phyloP scores from a whole-genome alignment of 2,329 filamentous ascomycete species.

The Didymella sp. region DNA sequence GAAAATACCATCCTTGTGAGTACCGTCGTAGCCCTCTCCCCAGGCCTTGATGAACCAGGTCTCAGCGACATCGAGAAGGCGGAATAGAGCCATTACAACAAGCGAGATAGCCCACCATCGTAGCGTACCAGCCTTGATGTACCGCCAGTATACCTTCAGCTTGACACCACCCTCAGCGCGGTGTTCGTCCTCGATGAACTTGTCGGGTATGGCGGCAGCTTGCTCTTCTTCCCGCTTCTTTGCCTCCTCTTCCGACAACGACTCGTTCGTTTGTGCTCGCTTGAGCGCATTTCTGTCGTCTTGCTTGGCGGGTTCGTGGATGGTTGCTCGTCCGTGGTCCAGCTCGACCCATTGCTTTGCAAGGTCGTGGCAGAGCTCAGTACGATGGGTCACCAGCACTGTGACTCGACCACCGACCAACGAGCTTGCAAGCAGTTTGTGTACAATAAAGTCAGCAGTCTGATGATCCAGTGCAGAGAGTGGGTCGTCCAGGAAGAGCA shows the following conservation, averaged over 20 bases:
- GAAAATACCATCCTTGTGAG: constrained; percentile 38
- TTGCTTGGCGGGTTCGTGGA: constrained; percentile 52
- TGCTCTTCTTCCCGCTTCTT: constrained; percentile 49
- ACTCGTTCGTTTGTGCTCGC: constrained; percentile 48
- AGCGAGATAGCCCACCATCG: constrained; percentile 75
- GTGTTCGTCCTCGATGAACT: constrained; percentile 81
- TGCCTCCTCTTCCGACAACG: constrained; percentile 45
- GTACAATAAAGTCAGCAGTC: constrained; percentile 67
- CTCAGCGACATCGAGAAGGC: constrained; percentile 69
- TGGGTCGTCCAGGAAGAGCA: constrained; percentile 66
- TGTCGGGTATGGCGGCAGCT: constrained; percentile 67
- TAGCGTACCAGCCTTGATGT: constrained; percentile 80
- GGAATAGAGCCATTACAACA: constrained; percentile 67
- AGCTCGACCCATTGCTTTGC: constrained; percentile 78
- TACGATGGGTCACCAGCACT: constrained; percentile 69
- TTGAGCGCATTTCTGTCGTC: constrained; percentile 55
- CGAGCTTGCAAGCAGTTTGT: constrained; percentile 62
- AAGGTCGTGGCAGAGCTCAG: constrained; percentile 73
- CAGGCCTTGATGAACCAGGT: constrained; percentile 87
- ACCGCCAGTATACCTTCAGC: constrained; percentile 79
- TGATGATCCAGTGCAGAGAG: constrained; percentile 68
- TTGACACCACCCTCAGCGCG: constrained; percentile 78
- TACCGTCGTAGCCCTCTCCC: constrained; percentile 74
- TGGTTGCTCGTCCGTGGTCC: constrained; percentile 62
- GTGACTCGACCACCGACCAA: constrained; percentile 62